phyloP scores from a whole-genome alignment of 2,329 filamentous ascomycete genomes.

The Fusarium pininemorale region DNA sequence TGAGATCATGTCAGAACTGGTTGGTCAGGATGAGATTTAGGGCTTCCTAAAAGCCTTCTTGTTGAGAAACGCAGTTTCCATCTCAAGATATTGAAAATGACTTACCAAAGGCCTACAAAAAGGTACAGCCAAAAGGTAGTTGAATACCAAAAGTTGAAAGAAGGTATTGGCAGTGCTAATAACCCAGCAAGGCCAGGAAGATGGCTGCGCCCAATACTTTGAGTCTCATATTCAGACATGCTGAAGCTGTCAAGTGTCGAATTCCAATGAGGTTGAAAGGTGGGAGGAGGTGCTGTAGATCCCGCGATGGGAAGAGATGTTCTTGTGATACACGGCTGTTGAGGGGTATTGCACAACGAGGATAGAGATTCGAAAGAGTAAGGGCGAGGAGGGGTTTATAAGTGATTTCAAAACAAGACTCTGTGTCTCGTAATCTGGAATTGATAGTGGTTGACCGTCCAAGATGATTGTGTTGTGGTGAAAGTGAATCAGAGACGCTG shows the following conservation, averaged over 20 bases:
- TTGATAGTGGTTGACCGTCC: constrained; percentile 37
- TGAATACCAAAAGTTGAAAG: constrained; percentile 52
- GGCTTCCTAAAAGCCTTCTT: neutral
- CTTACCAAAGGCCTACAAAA: constrained; percentile 60
- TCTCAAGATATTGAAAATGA: constrained; percentile 1
- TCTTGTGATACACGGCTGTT: constrained; percentile 22
- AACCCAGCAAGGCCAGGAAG: constrained; percentile 28
- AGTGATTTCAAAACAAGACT: constrained; percentile 18
- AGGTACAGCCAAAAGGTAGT: constrained; percentile 58
- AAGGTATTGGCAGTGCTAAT: constrained; percentile 32
- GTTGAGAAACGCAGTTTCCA: neutral
- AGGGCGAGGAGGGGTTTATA: constrained; percentile 23
- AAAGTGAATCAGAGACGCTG: constrained; percentile 42
- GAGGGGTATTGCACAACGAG: constrained; percentile 9
- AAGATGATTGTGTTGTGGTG: constrained; percentile 24
- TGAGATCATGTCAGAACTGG: constrained; percentile 50
- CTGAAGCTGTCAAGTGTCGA: constrained; percentile 22
- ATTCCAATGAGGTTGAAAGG: constrained; percentile 22
- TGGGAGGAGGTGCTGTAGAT: constrained; percentile 35
- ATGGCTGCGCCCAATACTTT: constrained; percentile 20
- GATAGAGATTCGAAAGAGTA: constrained; percentile 15
- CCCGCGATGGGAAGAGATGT: constrained; percentile 13
- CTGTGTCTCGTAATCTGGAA: constrained; percentile 29
- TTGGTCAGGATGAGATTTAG: neutral
- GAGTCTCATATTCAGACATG: constrained; percentile 34